These are phyloP conservation scores for Lachancea sp. DNA, from an alignment of 805 yeast species.

Conservation along the genomic window DNA sequence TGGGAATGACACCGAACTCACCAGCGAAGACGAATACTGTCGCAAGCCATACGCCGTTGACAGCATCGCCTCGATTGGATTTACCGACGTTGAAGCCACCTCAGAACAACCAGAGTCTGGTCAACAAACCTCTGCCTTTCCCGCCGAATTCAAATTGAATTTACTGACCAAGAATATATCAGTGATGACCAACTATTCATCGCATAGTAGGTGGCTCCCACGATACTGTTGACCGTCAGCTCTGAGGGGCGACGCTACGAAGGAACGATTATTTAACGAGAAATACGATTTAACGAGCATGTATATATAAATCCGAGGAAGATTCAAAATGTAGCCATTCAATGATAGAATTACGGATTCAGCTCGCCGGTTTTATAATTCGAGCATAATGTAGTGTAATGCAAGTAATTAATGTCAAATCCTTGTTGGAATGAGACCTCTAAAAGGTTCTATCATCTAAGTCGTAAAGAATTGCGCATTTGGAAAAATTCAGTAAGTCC, in stretches of 20 bases:
- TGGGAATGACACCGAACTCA: conserved; percentile 9
- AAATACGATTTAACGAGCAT: neutral
- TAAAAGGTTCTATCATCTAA: too few species aligned
- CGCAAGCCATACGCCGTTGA: conserved; percentile 5
- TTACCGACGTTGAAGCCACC: conserved; percentile 19
- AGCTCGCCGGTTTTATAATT: too few species aligned
- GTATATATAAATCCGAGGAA: neutral
- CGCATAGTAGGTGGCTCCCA: conserved; percentile 15
- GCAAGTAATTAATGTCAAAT: too few species aligned
- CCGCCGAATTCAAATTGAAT: conserved; percentile 9
- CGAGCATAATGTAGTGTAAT: too few species aligned
- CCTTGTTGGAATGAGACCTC: too few species aligned
- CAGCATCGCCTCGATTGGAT: conserved; percentile 10
- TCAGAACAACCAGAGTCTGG: neutral
- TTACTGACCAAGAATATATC: conserved; percentile 17
- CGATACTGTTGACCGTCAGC: conserved; percentile 3
- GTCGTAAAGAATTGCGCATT: too few species aligned
- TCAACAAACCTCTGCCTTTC: neutral
- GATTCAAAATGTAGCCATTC: too few species aligned
- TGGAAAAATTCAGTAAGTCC: neutral
- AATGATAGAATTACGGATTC: conserved; percentile 2
- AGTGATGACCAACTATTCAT: conserved; percentile 19
- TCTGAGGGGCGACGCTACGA: neutral
- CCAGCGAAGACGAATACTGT: conserved; percentile 6
- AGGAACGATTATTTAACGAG: conserved; percentile 6